phyloP scores from a whole-genome alignment of 164 flowering plant genomes.

The Euptelea pleiosperma region DNA sequence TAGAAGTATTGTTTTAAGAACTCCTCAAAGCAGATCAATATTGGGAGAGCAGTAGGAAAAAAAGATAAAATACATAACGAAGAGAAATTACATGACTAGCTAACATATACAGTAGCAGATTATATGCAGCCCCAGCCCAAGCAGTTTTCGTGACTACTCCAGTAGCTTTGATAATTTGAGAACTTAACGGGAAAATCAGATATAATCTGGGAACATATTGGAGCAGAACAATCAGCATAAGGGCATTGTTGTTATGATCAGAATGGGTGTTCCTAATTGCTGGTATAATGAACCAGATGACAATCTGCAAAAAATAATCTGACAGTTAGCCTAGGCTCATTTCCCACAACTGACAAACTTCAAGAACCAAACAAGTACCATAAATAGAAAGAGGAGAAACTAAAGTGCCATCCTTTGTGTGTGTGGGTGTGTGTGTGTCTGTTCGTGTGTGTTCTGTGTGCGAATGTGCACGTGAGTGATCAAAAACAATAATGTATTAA shows the following conservation, averaged over 20 bases:
- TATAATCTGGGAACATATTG: constrained; percentile 89
- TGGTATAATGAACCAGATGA: constrained; percentile 86
- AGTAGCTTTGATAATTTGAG: constrained; percentile 86
- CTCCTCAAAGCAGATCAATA: neutral
- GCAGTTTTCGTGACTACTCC: constrained; percentile 96
- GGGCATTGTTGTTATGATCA: constrained; percentile 71
- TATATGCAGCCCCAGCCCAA: constrained; percentile 99
- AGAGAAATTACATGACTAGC: constrained; percentile 70
- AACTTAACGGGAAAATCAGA: constrained; percentile 83
- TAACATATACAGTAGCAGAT: constrained; percentile 83
- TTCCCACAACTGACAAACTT: neutral
- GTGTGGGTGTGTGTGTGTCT: no score
- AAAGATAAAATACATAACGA: neutral
- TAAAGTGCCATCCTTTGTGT: neutral
- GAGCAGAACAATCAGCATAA: constrained; percentile 76
- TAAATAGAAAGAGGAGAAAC: neutral
- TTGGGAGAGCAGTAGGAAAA: neutral
- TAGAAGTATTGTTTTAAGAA: no score
- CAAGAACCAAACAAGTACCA: neutral
- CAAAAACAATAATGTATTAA: no score
- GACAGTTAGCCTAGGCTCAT: constrained; percentile 5
- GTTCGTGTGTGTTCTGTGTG: no score
- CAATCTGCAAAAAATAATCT: constrained; percentile 51
- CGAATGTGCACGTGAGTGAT: no score
- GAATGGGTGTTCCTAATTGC: constrained; percentile 48